Evolutionary conservation across 116 monocot genomes (phyloP).

Genomic region (Papilionanthe hybrid): DNA sequence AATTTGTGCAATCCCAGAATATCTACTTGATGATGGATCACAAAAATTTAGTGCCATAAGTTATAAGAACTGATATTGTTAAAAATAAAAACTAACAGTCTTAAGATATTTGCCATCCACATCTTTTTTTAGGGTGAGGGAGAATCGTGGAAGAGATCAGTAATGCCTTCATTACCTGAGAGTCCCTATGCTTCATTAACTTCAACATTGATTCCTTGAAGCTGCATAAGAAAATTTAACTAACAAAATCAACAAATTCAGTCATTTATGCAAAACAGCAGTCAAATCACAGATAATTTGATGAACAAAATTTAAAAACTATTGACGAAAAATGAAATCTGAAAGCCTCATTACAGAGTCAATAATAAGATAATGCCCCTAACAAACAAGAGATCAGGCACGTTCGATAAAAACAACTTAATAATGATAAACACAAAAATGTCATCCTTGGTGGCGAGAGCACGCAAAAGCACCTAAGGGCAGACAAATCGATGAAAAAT

Average conservation of each 20-base stretch:
- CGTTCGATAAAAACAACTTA: neutral
- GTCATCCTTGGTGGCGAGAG: neutral
- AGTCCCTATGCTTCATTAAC: slow-evolving; percentile 45
- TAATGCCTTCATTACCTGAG: slow-evolving; percentile 26
- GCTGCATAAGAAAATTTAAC: slow-evolving; percentile 27
- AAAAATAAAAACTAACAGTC: too few relatives aligned
- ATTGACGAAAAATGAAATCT: neutral
- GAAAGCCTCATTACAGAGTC: neutral
- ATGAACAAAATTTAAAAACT: neutral
- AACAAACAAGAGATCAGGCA: neutral
- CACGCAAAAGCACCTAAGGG: neutral
- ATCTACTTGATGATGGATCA: too few relatives aligned
- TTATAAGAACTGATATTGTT: too few relatives aligned
- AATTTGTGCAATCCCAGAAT: too few relatives aligned
- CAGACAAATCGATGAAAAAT: neutral
- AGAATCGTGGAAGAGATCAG: too few relatives aligned
- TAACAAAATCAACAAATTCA: slow-evolving; percentile 1
- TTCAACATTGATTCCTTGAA: slow-evolving; percentile 60
- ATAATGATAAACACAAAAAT: neutral
- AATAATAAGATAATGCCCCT: neutral
- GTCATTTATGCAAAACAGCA: neutral
- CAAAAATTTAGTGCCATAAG: too few relatives aligned
- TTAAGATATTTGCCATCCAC: too few relatives aligned
- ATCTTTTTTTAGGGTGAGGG: too few relatives aligned
- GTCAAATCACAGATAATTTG: neutral